Conservation (phyloP, 495 filamentous ascomycete species). For the Penicillium angulare region DNA sequence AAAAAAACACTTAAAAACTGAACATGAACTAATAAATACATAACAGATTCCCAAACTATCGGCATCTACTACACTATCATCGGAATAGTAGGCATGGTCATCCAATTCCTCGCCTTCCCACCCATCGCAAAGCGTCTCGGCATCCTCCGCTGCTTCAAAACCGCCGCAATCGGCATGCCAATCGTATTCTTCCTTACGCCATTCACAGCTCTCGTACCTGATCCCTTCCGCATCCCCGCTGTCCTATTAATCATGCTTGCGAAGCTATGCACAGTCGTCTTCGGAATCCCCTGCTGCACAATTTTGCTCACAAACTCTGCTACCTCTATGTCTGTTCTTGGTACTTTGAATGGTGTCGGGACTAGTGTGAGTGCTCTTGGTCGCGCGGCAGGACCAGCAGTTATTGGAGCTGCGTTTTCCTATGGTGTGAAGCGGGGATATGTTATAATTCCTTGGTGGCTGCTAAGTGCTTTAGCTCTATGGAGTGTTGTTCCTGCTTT, state of each 20-base stretch:
- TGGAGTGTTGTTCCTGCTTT: slow-evolving; percentile 65
- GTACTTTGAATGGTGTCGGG: slow-evolving; percentile 86
- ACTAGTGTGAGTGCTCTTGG: slow-evolving; percentile 78
- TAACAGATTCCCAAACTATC: slow-evolving; percentile 60
- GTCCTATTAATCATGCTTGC: slow-evolving; percentile 51
- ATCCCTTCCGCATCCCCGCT: slow-evolving; percentile 35
- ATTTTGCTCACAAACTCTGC: slow-evolving; percentile 90
- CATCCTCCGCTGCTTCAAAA: slow-evolving; percentile 65
- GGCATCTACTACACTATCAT: slow-evolving; percentile 76
- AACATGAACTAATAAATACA: too few relatives aligned
- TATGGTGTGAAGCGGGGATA: slow-evolving; percentile 69
- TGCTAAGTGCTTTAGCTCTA: slow-evolving; percentile 56
- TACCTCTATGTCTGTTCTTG: slow-evolving; percentile 67
- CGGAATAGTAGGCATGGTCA: slow-evolving; percentile 66
- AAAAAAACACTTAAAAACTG: slow-evolving; percentile 1
- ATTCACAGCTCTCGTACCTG: slow-evolving; percentile 63
- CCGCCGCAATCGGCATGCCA: slow-evolving; percentile 60
- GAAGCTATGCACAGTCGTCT: slow-evolving; percentile 70
- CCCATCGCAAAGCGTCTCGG: slow-evolving; percentile 64
- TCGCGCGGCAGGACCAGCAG: slow-evolving; percentile 70
- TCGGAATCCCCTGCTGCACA: slow-evolving; percentile 84
- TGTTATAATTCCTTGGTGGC: slow-evolving; percentile 78
- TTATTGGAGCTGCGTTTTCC: slow-evolving; percentile 64
- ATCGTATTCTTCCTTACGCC: slow-evolving; percentile 71
- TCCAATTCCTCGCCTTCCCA: slow-evolving; percentile 82